Evolutionary conservation across 2,329 filamentous ascomycete genomes (phyloP), one percentile per base, ranked within the genome.

Genomic region (Penicillium aurantiogriseum): DNA sequence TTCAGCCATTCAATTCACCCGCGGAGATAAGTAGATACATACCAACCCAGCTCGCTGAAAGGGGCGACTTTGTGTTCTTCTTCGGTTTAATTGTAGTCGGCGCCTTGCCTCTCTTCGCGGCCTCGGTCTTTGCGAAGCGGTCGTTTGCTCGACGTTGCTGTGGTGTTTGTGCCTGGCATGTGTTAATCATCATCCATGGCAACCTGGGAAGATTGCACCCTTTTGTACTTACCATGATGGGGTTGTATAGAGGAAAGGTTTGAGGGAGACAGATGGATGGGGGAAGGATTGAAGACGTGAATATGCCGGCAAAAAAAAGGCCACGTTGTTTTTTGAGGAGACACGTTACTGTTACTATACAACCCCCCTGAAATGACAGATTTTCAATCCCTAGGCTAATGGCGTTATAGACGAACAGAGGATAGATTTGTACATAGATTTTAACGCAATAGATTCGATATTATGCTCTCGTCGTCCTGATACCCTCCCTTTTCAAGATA

Each of bases 91-190:
- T 67, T 9, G 71, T 69, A 25, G 68, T 64, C 61, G 79, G 75
- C 44, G 73, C 74, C 71, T 82, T 85, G 59, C 85, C 85, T 72
- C 85, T 82, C 72, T 86, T 86, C 59, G 79, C 77, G 62, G 82
- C 82, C 69, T 87, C 83, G 60, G 77, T 73, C 64, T 81, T 81
- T 51, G 85, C 85, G 67, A 81, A 87, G 62, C 78, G 80, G 59
- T 84, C 82, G 72, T 88, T 88, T 43, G 85, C 85, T 66, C 80
- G 80, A 59, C 85, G 83, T 76, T 88, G 85, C 69, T 85, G 81
- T 31, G 85, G 85, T 63, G 85, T 88, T 82, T 88, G 85, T 27
- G 80, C 82, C 83, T 85, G 50, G 15, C 9, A 19, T 39, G 11
- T 42, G 17, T 58, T 35, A 51, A 35, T 44, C 11, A 15, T 29